Evolutionary conservation across 2,329 filamentous ascomycete species (phyloP).

Genomic region (Graphiopsis chlorocephala): DNA sequence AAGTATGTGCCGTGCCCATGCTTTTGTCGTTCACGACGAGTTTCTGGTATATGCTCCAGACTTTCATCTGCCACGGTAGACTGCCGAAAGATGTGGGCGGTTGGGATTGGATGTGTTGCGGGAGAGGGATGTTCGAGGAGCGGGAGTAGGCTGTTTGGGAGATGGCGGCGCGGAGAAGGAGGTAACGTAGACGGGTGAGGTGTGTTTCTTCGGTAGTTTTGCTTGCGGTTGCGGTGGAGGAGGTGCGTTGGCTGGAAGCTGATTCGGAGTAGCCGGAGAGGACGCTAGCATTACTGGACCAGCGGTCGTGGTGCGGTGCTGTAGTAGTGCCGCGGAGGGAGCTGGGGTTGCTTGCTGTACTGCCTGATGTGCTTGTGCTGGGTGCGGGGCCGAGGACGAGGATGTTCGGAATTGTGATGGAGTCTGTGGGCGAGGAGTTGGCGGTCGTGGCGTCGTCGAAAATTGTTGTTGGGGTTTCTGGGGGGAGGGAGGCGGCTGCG

Average conservation of each 20-base stretch:
- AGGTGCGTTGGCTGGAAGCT: constrained; percentile 59
- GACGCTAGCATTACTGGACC: constrained; percentile 75
- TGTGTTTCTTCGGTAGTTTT: constrained; percentile 66
- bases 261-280: constrained; percentile 75
- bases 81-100: constrained; percentile 76
- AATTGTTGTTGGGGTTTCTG: constrained; percentile 91
- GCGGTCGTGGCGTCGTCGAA: constrained; percentile 78
- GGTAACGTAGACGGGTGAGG: constrained; percentile 70
- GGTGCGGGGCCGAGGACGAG: constrained; percentile 74
- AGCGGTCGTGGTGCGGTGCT: constrained; percentile 62
- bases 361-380: constrained; percentile 19
- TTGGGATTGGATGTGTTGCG: constrained; percentile 72
- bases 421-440: constrained; percentile 75
- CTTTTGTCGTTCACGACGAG: constrained; percentile 71
- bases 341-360: constrained; percentile 20
- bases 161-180: constrained; percentile 79
- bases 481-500: constrained; percentile 48
- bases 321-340: constrained; percentile 39
- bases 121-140: constrained; percentile 56
- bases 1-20: constrained; percentile 54
- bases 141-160: constrained; percentile 79
- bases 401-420: constrained; percentile 74
- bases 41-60: constrained; percentile 78
- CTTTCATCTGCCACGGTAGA: constrained; percentile 63
- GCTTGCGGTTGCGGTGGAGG: constrained; percentile 66